Evolutionary conservation across 2,329 filamentous ascomycete species (phyloP).

Genomic region (Cordyceps pruinosa): DNA sequence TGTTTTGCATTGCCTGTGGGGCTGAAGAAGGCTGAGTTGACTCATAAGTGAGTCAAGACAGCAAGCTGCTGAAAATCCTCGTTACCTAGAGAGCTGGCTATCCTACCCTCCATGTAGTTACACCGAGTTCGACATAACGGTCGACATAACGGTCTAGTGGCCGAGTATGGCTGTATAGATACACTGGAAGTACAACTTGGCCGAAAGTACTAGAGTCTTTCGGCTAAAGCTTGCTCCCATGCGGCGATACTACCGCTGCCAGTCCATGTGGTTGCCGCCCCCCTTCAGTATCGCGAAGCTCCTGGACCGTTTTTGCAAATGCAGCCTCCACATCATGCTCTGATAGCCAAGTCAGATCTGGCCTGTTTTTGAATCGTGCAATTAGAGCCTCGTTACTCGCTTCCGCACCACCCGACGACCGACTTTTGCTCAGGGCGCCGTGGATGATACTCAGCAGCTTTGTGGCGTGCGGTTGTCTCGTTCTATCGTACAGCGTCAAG

Average conservation of each 20-base stretch:
- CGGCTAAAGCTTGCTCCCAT: background rate
- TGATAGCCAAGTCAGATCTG: slow-evolving; percentile 15
- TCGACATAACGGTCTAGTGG: too few relatives aligned
- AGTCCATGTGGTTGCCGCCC: background rate
- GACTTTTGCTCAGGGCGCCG: background rate
- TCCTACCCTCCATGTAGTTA: background rate
- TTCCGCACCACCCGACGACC: background rate
- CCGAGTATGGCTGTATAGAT: too few relatives aligned
- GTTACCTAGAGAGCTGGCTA: background rate
- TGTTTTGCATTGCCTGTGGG: background rate
- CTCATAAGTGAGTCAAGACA: background rate
- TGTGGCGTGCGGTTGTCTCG: slow-evolving; percentile 12
- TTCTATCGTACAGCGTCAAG: slow-evolving; percentile 12
- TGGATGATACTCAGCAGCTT: slow-evolving; percentile 14
- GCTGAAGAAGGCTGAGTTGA: background rate
- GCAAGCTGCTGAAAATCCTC: background rate
- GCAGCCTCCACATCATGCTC: slow-evolving; percentile 15
- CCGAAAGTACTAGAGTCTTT: too few relatives aligned
- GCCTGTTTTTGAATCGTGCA: slow-evolving; percentile 10
- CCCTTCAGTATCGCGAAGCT: background rate
- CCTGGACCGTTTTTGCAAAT: background rate
- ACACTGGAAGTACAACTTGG: too few relatives aligned
- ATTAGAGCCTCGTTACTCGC: slow-evolving; percentile 11
- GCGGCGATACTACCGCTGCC: background rate
- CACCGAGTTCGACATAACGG: background rate